A percentile compares a stretch with the other conserved stretches of the same genome.
phyloP scores from a whole-genome alignment of 768 basidiomycete genomes.

The Lactarius sanguifluus region DNA sequence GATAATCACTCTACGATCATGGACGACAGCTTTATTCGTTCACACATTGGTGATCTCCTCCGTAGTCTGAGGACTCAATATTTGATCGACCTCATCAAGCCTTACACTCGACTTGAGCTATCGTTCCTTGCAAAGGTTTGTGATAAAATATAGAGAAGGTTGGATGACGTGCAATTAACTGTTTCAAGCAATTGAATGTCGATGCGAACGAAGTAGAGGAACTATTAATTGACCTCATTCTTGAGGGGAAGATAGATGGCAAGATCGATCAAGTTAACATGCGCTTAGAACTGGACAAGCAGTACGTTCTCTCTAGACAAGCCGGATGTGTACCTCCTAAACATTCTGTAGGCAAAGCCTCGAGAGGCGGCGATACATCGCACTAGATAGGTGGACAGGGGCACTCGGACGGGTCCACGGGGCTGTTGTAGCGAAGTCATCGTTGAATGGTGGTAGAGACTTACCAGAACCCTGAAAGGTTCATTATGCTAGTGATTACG shows the following conservation, averaged over 20 bases:
- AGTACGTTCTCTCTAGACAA: conserved; percentile 48
- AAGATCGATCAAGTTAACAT: conserved; percentile 96
- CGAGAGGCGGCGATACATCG: conserved; percentile 82
- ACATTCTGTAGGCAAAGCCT: conserved; percentile 64
- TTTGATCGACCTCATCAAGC: conserved; percentile 96
- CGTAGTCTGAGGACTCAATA: conserved; percentile 94
- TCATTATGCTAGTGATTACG: background rate
- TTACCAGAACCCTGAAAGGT: conserved; percentile 16
- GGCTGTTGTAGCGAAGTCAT: conserved; percentile 74
- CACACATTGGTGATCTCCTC: conserved; percentile 95
- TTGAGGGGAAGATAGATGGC: conserved; percentile 97
- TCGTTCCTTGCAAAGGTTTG: conserved; percentile 87
- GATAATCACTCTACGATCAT: conserved; percentile 95
- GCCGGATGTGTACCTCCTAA: conserved; percentile 19
- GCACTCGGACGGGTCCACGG: conserved; percentile 75
- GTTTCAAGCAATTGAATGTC: conserved; percentile 93
- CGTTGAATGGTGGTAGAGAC: conserved; percentile 31
- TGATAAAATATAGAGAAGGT: background rate
- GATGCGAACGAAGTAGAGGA: conserved; percentile 90
- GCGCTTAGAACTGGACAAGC: conserved; percentile 84
- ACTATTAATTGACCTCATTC: conserved; percentile 86
- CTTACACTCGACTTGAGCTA: conserved; percentile 92
- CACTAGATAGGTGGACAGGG: conserved; percentile 79
- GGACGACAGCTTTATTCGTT: conserved; percentile 91
- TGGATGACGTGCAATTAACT: background rate